Evolutionary conservation across 1,139 yeast species (phyloP).

Genomic region (Suhomyces bolitotheri): DNA sequence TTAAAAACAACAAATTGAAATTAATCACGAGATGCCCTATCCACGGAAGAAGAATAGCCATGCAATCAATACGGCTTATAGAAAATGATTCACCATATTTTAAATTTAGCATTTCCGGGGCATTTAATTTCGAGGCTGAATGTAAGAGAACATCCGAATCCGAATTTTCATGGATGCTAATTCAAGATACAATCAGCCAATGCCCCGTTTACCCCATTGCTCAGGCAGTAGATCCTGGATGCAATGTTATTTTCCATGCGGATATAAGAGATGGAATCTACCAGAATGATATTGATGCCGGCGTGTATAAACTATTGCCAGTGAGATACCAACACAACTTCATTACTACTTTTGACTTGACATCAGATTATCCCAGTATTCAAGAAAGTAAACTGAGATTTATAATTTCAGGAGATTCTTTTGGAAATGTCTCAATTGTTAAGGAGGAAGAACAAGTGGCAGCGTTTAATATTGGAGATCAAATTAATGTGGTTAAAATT

Average conservation of each 20-base stretch:
- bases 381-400: background rate
- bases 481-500: conserved; percentile 28
- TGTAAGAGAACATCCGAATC: conserved; percentile 1
- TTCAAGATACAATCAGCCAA: conserved; percentile 1
- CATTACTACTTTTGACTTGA: conserved; percentile 18
- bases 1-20: conserved; percentile 4
- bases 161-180: conserved; percentile 2
- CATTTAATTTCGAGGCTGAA: conserved; percentile 5
- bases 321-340: conserved; percentile 16
- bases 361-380: background rate
- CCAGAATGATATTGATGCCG: conserved; percentile 1
- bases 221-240: conserved; percentile 10
- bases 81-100: conserved; percentile 3
- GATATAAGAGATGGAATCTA: conserved; percentile 27
- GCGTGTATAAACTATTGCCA: conserved; percentile 2
- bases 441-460: conserved; percentile 12
- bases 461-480: conserved; percentile 34
- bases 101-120: conserved; percentile 7
- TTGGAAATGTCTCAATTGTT: conserved; percentile 30
- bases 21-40: background rate
- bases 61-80: conserved; percentile 2
- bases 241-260: conserved; percentile 16
- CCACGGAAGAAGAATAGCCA: conserved; percentile 1
- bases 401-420: conserved; percentile 30
- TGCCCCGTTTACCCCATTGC: conserved; percentile 16